These are phyloP conservation scores for Thuja plicata DNA, from an alignment of 83 land plant genomes.

Conservation along the genomic window DNA sequence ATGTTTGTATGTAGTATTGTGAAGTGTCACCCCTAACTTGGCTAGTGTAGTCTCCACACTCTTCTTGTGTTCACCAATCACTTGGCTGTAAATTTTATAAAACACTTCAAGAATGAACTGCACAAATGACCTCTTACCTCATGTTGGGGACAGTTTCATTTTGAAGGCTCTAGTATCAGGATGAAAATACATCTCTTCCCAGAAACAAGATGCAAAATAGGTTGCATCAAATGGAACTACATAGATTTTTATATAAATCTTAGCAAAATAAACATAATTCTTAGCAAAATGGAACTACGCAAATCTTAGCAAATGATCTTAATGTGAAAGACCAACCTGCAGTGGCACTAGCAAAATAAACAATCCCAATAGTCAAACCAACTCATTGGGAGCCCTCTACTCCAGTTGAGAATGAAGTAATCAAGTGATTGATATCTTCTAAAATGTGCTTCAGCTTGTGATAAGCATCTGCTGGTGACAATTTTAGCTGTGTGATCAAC, in stretches of 20 bases:
- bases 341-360: no score
- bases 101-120: constrained; percentile 93
- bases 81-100: constrained; percentile 95
- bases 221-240: constrained; percentile 89
- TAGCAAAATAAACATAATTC: constrained; percentile 68
- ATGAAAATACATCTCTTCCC: constrained; percentile 90
- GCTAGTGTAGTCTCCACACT: constrained; percentile 86
- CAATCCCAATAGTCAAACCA: no score
- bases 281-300: constrained; percentile 29
- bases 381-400: no score
- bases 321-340: no score
- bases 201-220: constrained; percentile 82
- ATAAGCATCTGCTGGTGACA: constrained; percentile 95
- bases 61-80: constrained; percentile 92
- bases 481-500: constrained; percentile 87
- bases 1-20: constrained; percentile 79
- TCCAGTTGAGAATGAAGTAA: neutral
- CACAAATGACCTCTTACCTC: constrained; percentile 93
- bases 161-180: constrained; percentile 62
- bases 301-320: no score
- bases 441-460: constrained; percentile 90
- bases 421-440: constrained; percentile 67
- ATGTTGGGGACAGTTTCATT: constrained; percentile 68
- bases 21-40: constrained; percentile 90
- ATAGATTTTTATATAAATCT: constrained; percentile 91